These are phyloP conservation scores for Scedosporium minutisporum DNA, from an alignment of 2,329 filamentous ascomycete genomes.

Conservation along the genomic window DNA sequence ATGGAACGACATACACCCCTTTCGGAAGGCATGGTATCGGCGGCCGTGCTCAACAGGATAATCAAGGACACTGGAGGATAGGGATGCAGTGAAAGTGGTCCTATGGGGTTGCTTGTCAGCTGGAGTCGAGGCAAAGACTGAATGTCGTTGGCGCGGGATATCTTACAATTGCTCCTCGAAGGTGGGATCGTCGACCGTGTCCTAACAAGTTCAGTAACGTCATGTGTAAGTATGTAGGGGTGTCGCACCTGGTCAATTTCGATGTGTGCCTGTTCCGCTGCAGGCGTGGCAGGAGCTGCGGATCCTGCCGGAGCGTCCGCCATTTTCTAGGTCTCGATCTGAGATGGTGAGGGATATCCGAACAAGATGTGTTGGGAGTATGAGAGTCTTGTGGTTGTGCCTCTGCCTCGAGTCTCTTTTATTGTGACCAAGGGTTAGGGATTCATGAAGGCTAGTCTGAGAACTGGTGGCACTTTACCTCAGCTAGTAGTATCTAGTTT, in stretches of 20 bases:
- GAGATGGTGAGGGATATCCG: too few relatives aligned
- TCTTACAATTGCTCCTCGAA: background rate
- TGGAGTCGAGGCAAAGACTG: background rate
- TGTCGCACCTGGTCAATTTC: background rate
- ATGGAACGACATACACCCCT: slow-evolving; percentile 15
- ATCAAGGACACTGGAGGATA: slow-evolving; percentile 23
- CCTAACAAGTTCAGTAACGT: background rate
- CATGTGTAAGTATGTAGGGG: background rate
- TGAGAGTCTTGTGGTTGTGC: too few relatives aligned
- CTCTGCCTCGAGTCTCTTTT: too few relatives aligned
- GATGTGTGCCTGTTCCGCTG: too few relatives aligned
- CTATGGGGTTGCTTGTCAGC: background rate
- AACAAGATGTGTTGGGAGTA: too few relatives aligned
- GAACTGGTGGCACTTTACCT: too few relatives aligned
- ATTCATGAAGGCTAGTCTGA: too few relatives aligned
- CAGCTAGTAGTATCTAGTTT: too few relatives aligned
- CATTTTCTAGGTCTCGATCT: too few relatives aligned
- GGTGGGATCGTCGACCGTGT: background rate
- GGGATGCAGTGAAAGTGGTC: slow-evolving; percentile 4
- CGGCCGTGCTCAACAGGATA: slow-evolving; percentile 30
- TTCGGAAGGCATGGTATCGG: slow-evolving; percentile 26
- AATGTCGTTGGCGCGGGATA: background rate
- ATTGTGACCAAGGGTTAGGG: too few relatives aligned
- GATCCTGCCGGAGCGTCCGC: too few relatives aligned
- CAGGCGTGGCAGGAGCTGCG: too few relatives aligned